Evolutionary conservation across 83 land plant species (phyloP), one percentile per base, ranked within the genome.

Genomic region (Diphasiastrum complanatum): DNA sequence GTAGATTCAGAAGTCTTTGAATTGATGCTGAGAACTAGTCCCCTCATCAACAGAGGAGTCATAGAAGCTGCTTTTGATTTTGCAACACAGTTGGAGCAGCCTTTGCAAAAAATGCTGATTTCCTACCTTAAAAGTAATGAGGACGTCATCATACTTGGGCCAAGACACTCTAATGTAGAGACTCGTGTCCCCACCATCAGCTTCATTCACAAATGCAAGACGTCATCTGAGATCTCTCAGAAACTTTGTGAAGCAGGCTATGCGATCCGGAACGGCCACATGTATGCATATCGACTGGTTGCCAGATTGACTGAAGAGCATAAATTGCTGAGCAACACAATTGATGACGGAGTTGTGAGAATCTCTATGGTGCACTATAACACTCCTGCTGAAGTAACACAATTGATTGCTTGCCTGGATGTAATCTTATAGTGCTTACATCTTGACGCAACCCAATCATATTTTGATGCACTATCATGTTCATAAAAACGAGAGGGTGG

Each of bases 341-440:
- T 31, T 31, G 35, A 45, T 32, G 70, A 67, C 24, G 64, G 70
- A 2, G 65, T 59, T 18, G 70, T 67, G n/a, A 59, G 64, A 59
- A 47, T 67, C 35, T 67, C 64, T 31, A 59, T 59, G 70, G 26
- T 67, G 33, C 70, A 67, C 33, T 67, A 67, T 52, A 68, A 68
- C 25, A 68, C 66, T 47, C 71, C 67, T 24, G 25, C 22, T 16
- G 66, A 68, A 37, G 41, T 60, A 1, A 1, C 53, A 3, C 38
- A 1, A 20, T 54, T 68, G 40, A 60, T 60, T 25, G 22, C 23
- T 24, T 61, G 66, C 26, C 35, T 68, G 2, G 34, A 68, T 23
- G 20, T 6, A 14, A 47, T 68, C 28, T 20, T 68, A 43, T 68
- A 10, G 59, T 12, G 26, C 32, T 3, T n/a, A 57, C 14, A 57